Percentiles rank a stretch among this genome's conserved stretches.
These are phyloP conservation scores for Tetrapyrgos nigripes DNA, from an alignment of 1,284 basidiomycete species.

Conservation along the genomic window DNA sequence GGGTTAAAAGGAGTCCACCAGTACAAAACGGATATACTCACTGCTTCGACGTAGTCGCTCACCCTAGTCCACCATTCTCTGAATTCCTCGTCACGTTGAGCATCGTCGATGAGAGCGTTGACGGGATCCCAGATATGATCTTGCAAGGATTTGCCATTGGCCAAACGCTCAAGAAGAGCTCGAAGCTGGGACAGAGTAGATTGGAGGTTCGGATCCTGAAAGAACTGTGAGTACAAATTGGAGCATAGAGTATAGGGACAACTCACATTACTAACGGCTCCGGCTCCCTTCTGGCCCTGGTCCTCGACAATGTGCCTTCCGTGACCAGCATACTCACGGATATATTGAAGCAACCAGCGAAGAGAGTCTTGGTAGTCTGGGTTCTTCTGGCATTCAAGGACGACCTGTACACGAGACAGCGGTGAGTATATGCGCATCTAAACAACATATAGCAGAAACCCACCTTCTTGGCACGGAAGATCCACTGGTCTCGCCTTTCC, in stretches of 20 bases:
- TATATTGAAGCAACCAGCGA: conserved; percentile 73
- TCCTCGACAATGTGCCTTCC: conserved; percentile 53
- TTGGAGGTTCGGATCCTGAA: conserved; percentile 61
- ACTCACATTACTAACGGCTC: conserved; percentile 31
- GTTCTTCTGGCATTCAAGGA: conserved; percentile 94
- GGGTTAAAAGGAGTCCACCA: neutral
- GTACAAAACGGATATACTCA: conserved; percentile 31
- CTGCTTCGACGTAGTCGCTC: conserved; percentile 71
- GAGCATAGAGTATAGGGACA: neutral
- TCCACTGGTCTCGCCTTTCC: conserved; percentile 84
- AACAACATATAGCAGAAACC: conserved; percentile 2
- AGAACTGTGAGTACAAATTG: neutral
- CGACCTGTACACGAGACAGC: conserved; percentile 57
- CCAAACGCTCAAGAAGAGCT: conserved; percentile 90
- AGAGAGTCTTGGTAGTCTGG: conserved; percentile 89
- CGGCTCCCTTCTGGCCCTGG: conserved; percentile 36
- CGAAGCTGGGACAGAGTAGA: conserved; percentile 73
- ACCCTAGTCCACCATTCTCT: conserved; percentile 78
- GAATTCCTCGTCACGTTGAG: conserved; percentile 79
- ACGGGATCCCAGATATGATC: conserved; percentile 77
- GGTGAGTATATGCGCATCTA: conserved; percentile 23
- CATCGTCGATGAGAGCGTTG: conserved; percentile 78
- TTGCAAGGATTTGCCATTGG: conserved; percentile 70
- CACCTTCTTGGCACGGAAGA: conserved; percentile 82
- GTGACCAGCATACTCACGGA: conserved; percentile 81